Conservation (phyloP, 2,329 filamentous ascomycete genomes). For the Chaetomium olivaceum region DNA sequence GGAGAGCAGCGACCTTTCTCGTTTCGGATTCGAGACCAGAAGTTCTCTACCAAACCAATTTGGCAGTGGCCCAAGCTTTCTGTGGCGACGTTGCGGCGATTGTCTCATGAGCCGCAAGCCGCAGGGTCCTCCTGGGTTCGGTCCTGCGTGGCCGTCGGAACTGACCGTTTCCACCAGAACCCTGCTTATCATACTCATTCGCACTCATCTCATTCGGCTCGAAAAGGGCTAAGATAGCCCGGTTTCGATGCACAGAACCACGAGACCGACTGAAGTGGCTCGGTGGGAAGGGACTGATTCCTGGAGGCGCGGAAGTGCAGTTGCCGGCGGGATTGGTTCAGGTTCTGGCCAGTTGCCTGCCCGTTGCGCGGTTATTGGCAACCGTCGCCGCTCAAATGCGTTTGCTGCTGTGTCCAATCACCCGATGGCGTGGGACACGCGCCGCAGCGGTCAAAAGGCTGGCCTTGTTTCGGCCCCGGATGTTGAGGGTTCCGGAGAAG, state of each 20-base stretch:
- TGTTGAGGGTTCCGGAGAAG: slow-evolving; percentile 8
- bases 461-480: slow-evolving; percentile 24
- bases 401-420: background rate
- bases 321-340: slow-evolving; percentile 17
- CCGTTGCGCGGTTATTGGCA: background rate
- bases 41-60: slow-evolving; percentile 5
- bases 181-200: background rate
- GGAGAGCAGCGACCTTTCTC: slow-evolving; percentile 19
- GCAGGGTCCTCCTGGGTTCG: slow-evolving; percentile 2
- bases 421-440: background rate
- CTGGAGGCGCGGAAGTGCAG: slow-evolving; percentile 24
- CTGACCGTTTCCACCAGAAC: slow-evolving; percentile 8
- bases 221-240: slow-evolving; percentile 10
- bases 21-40: slow-evolving; percentile 31
- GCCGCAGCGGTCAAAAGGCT: slow-evolving; percentile 1
- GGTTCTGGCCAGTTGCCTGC: slow-evolving; percentile 7
- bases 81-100: background rate
- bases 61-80: slow-evolving; percentile 7
- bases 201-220: background rate
- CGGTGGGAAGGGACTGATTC: background rate
- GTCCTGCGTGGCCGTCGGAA: background rate
- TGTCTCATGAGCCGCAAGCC: slow-evolving; percentile 1
- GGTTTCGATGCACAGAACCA: slow-evolving; percentile 2
- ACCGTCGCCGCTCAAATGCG: background rate
- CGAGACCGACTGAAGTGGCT: background rate